A percentile compares a stretch with the other conserved stretches of the same genome.
Conservation (phyloP, 352 stramenopile species). For the Peronospora destructor region DNA sequence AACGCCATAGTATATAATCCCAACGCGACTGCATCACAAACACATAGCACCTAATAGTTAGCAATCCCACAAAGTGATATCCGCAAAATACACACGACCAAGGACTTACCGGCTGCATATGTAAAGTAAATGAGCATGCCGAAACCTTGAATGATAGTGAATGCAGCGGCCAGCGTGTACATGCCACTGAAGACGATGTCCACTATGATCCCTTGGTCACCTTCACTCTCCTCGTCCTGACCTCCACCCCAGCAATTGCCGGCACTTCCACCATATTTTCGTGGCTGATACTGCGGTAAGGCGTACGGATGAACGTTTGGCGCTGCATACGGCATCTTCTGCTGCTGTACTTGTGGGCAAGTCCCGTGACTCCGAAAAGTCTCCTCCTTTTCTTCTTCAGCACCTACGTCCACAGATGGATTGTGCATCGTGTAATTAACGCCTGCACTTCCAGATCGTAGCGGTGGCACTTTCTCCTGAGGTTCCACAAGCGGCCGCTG, state of each 20-base stretch:
- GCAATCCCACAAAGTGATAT: background rate
- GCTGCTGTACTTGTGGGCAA: constrained; percentile 13
- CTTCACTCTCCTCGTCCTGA: constrained; percentile 38
- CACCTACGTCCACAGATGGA: constrained; percentile 19
- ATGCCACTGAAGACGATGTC: constrained; percentile 82
- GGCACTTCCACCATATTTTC: constrained; percentile 35
- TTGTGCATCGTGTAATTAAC: constrained; percentile 20
- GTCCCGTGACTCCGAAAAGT: constrained; percentile 5
- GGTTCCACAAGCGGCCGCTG: constrained; percentile 58
- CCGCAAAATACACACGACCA: background rate
- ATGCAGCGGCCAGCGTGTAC: constrained; percentile 75
- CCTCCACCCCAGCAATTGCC: constrained; percentile 36
- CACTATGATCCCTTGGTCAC: constrained; percentile 44
- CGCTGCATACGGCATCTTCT: constrained; percentile 52
- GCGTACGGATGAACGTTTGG: constrained; percentile 79
- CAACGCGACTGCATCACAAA: constrained; percentile 43
- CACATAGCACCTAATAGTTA: constrained; percentile 2
- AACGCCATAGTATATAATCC: constrained; percentile 84
- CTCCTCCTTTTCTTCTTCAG: constrained; percentile 64
- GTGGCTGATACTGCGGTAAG: constrained; percentile 69
- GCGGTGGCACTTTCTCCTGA: constrained; percentile 7
- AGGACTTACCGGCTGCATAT: constrained; percentile 42
- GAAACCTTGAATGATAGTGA: constrained; percentile 82
- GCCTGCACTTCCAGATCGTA: constrained; percentile 9
- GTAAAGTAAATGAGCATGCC: constrained; percentile 77